phyloP scores from a whole-genome alignment of 805 yeast genomes.

The Myxozyma nipponensis region DNA sequence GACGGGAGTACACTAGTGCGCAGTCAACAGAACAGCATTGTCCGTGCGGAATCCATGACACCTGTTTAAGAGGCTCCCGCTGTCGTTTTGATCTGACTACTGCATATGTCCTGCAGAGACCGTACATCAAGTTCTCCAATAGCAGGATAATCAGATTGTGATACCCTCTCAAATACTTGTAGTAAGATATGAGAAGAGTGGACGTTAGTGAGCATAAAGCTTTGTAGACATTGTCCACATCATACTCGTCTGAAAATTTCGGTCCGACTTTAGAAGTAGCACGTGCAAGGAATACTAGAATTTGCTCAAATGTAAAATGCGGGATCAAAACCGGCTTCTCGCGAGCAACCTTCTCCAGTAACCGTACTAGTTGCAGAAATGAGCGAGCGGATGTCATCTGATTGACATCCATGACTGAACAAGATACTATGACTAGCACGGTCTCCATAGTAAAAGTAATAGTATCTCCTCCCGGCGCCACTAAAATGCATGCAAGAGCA shows the following conservation, averaged over 20 bases:
- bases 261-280: slow-evolving; percentile 29
- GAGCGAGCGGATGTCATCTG: slow-evolving; percentile 29
- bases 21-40: slow-evolving; percentile 8
- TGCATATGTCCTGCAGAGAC: slow-evolving; percentile 37
- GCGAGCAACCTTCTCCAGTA: slow-evolving; percentile 45
- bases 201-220: slow-evolving; percentile 52
- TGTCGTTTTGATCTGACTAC: slow-evolving; percentile 12
- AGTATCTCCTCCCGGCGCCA: no score
- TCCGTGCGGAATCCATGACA: slow-evolving; percentile 9
- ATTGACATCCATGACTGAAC: slow-evolving; percentile 28
- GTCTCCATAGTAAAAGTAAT: no score
- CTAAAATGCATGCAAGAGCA: slow-evolving; percentile 2
- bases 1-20: slow-evolving; percentile 19
- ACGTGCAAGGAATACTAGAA: slow-evolving; percentile 43
- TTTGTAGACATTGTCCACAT: slow-evolving; percentile 38
- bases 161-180: slow-evolving; percentile 66
- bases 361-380: slow-evolving; percentile 29
- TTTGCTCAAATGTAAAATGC: slow-evolving; percentile 62
- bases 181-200: slow-evolving; percentile 58
- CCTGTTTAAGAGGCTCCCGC: slow-evolving; percentile 14
- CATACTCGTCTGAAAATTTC: slow-evolving; percentile 21
- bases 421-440: slow-evolving; percentile 5
- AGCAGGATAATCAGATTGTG: slow-evolving; percentile 59
- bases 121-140: slow-evolving; percentile 50
- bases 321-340: slow-evolving; percentile 55